Base-by-base conservation (phyloP, 495 filamentous ascomycete species). In the Cenococcum geophilum region DNA sequence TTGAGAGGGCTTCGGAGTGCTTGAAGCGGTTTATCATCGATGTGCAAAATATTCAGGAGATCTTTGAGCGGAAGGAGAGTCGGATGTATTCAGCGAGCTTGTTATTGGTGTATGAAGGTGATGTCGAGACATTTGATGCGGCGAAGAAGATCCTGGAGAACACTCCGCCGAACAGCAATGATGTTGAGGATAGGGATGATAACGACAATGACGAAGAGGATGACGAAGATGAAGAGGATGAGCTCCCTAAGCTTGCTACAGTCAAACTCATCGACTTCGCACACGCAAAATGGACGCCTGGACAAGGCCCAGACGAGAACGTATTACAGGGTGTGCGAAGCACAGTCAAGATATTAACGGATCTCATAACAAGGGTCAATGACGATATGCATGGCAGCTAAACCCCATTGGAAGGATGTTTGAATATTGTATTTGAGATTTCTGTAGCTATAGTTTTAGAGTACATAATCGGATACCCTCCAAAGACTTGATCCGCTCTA, bases 251-350 rank as follows among this genome's bases (percentile, higher is more conserved):
- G 66, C 84, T 95, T 21, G 89, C 88, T 70, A 81, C 82, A 36
- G 78, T 96, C 58, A 93, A 95, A 70, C 75, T 98, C 65, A 97
- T 98, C 63, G 93, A 98, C 73, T 98, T 98, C 77, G 93, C 93
- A 21, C 93, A 98, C 76, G 92, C 93, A 20, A 74, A 76, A 27
- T 98, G 89, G 89, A 86, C 83, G 3, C 90, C 91, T 1, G 91
- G 91, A 6, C 73, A 87, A 64, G 93, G 92, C 0, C 88, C 89
- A 0, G 93, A 98, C 73, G 86, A 95, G 76, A 97, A 97, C 70
- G 71, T 81, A 11, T 75, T 97, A 27, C 75, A 75, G 22, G 93
- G 93, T 0, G 80, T 98, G 59, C 79, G 85, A 68, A 95, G 80
- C 71, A 73, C 91, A 9, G 78, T 81, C 57, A 82, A 83, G 65